A percentile compares a stretch with the other conserved stretches of the same genome.
Evolutionary conservation across 768 basidiomycete species (phyloP).

Genomic region (Leccinum broughii): DNA sequence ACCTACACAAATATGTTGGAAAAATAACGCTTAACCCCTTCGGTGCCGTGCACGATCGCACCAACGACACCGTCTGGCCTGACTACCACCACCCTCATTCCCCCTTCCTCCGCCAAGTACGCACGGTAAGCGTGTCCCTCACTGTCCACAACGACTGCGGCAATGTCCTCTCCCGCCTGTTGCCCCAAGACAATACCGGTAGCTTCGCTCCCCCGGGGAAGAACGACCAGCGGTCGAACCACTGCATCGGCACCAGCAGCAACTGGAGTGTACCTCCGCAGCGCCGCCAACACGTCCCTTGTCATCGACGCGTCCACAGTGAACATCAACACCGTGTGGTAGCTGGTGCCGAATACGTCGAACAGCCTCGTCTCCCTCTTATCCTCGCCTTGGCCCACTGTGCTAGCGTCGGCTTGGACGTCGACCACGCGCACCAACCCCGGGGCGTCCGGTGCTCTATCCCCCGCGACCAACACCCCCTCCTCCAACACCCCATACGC

Average conservation of each 20-base stretch:
- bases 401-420: not conserved
- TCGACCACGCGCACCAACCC: slow-evolving; percentile 24
- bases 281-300: not conserved
- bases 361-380: slow-evolving; percentile 20
- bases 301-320: not conserved
- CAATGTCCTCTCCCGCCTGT: not conserved
- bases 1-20: not conserved
- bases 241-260: not conserved
- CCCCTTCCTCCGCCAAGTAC: not conserved
- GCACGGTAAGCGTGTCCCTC: not conserved
- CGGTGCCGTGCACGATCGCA: not conserved
- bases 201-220: not conserved
- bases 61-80: slow-evolving; percentile 10
- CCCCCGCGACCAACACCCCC: slow-evolving; percentile 39
- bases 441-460: slow-evolving; percentile 46
- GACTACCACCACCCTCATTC: not conserved
- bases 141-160: not conserved
- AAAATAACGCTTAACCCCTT: not conserved
- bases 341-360: slow-evolving; percentile 18
- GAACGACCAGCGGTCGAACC: not conserved
- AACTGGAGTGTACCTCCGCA: not conserved
- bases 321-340: not conserved
- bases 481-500: slow-evolving; percentile 24
- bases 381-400: not conserved
- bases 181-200: not conserved